These are phyloP conservation scores for Podaxis rugospora DNA, from an alignment of 768 basidiomycete species.

Conservation along the genomic window DNA sequence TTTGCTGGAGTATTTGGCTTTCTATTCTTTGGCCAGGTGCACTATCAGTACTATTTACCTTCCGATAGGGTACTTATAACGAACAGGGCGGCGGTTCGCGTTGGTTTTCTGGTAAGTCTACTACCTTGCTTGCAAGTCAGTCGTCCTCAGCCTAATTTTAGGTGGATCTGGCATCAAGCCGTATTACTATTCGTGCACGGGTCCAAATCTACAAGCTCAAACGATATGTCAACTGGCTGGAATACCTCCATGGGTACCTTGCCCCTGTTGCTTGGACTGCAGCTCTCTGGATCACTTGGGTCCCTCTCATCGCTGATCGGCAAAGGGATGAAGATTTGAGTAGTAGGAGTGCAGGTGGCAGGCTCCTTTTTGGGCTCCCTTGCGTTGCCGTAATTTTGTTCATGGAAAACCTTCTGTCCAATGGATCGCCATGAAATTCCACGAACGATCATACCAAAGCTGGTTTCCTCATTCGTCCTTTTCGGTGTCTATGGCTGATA, in stretches of 20 bases:
- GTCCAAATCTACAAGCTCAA: neutral
- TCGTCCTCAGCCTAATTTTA: neutral
- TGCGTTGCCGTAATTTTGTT: neutral
- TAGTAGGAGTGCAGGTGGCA: constrained; percentile 2
- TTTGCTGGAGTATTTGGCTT: constrained; percentile 9
- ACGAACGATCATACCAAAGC: constrained; percentile 4
- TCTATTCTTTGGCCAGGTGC: constrained; percentile 7
- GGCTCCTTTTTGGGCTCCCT: neutral
- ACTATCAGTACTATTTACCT: neutral
- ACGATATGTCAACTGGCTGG: constrained; percentile 7
- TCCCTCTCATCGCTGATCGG: neutral
- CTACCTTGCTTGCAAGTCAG: neutral
- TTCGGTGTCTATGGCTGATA: neutral
- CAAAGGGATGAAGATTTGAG: neutral
- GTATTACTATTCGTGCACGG: neutral
- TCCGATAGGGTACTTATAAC: neutral
- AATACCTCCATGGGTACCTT: constrained; percentile 5
- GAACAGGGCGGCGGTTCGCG: constrained; percentile 4
- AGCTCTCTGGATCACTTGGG: constrained; percentile 4
- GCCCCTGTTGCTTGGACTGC: constrained; percentile 4
- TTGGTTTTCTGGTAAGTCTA: constrained; percentile 2
- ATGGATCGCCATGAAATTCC: constrained; percentile 7
- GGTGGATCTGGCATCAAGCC: neutral
- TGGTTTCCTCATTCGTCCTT: neutral
- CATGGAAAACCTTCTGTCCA: constrained; percentile 1